These are phyloP conservation scores for Calonectria hongkongensis DNA, from an alignment of 2,329 filamentous ascomycete species.

Conservation along the genomic window DNA sequence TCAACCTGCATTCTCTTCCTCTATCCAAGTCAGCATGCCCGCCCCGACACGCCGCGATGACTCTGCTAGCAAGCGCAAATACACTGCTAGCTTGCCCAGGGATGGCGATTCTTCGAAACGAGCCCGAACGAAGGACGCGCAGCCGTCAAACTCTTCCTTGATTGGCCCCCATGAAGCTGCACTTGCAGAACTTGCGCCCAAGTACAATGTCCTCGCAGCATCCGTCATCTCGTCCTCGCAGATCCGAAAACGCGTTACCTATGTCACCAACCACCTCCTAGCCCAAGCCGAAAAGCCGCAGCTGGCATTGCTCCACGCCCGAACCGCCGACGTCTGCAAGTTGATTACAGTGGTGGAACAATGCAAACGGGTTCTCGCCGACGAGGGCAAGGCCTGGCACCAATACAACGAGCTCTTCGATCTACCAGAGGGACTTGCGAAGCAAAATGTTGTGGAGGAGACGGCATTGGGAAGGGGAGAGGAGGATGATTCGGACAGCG, in stretches of 20 bases:
- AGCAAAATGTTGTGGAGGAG: slow-evolving; percentile 64
- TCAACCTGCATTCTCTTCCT: slow-evolving; percentile 34
- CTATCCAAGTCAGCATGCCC: slow-evolving; percentile 45
- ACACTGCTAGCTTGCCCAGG: slow-evolving; percentile 18
- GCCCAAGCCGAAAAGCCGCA: slow-evolving; percentile 51
- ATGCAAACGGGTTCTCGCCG: slow-evolving; percentile 73
- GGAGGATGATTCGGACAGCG: slow-evolving; percentile 58
- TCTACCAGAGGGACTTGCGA: slow-evolving; percentile 59
- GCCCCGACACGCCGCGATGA: slow-evolving; percentile 28
- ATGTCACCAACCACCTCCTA: slow-evolving; percentile 67
- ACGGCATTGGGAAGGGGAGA: slow-evolving; percentile 61
- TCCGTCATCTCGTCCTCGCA: slow-evolving; percentile 77
- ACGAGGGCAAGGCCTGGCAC: slow-evolving; percentile 68
- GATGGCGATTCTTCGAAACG: slow-evolving; percentile 42
- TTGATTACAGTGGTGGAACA: slow-evolving; percentile 82
- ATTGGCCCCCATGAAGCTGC: slow-evolving; percentile 64
- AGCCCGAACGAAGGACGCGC: slow-evolving; percentile 31
- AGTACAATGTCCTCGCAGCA: slow-evolving; percentile 70
- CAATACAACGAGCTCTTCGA: slow-evolving; percentile 76
- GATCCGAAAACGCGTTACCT: slow-evolving; percentile 73
- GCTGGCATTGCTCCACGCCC: slow-evolving; percentile 71
- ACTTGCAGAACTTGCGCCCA: slow-evolving; percentile 65
- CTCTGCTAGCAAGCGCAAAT: slow-evolving; percentile 48
- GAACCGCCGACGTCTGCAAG: slow-evolving; percentile 74
- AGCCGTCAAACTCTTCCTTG: slow-evolving; percentile 49